phyloP scores from a whole-genome alignment of 768 basidiomycete genomes.

The Suillus alpinus region DNA sequence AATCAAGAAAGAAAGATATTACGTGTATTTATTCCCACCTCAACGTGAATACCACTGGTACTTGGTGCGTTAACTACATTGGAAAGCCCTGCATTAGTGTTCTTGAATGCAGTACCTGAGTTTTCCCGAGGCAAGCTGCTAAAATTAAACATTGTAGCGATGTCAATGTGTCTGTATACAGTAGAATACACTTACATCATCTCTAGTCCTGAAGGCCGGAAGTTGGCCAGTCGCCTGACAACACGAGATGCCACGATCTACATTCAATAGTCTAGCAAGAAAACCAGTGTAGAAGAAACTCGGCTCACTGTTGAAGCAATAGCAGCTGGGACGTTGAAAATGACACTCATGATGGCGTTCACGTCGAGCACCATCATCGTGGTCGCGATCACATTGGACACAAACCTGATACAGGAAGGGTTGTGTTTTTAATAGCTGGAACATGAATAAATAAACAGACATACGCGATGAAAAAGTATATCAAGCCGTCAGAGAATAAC shows the following conservation, averaged over 20 bases:
- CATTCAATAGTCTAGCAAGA: background rate
- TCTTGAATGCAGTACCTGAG: constrained; percentile 19
- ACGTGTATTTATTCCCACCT: constrained; percentile 20
- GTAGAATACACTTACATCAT: constrained; percentile 23
- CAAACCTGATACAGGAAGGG: constrained; percentile 27
- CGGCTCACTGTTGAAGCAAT: constrained; percentile 47
- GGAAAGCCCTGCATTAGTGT: constrained; percentile 5
- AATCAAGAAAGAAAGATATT: constrained; percentile 3
- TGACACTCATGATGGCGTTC: constrained; percentile 64
- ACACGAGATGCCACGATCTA: constrained; percentile 61
- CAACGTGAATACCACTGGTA: constrained; percentile 29
- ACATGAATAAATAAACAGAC: constrained; percentile 37
- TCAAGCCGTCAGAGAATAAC: constrained; percentile 70
- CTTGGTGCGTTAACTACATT: background rate
- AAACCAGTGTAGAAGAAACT: background rate
- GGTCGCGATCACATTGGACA: constrained; percentile 41
- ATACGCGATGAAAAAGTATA: constrained; percentile 75
- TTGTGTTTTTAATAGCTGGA: background rate
- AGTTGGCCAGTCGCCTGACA: constrained; percentile 58
- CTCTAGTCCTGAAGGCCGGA: constrained; percentile 27
- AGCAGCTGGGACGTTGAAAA: constrained; percentile 66
- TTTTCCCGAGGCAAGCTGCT: constrained; percentile 18
- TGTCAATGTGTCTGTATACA: background rate
- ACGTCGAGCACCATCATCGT: constrained; percentile 65
- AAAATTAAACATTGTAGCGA: background rate